These are phyloP conservation scores for Puccinia coronata DNA, from an alignment of 1,284 basidiomycete genomes.

Conservation along the genomic window DNA sequence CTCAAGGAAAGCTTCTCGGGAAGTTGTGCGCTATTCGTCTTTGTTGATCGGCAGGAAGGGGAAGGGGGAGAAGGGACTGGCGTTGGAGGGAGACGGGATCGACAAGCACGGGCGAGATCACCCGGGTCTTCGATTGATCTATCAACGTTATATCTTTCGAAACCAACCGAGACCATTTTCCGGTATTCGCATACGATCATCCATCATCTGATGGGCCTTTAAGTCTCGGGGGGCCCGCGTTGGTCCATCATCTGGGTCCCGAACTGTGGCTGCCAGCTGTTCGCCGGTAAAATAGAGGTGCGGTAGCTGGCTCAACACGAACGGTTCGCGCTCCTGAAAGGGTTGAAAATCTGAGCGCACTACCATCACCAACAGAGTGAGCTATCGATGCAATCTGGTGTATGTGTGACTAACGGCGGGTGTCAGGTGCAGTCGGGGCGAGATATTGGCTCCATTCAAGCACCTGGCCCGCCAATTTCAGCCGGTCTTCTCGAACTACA, in stretches of 20 bases:
- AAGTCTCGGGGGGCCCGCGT: conserved; percentile 26
- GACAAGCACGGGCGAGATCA: conserved; percentile 71
- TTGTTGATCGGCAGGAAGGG: neutral
- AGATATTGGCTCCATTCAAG: conserved; percentile 92
- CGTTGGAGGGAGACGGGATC: conserved; percentile 66
- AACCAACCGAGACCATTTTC: no score
- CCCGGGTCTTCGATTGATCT: conserved; percentile 62
- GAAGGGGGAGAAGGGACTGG: conserved; percentile 57
- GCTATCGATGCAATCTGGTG: neutral
- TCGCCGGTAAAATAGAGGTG: conserved; percentile 91
- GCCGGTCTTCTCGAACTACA: conserved; percentile 65
- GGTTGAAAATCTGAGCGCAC: conserved; percentile 80
- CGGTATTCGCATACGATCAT: no score
- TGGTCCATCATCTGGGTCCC: conserved; percentile 66
- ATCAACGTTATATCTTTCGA: no score
- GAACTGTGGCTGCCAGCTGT: conserved; percentile 80
- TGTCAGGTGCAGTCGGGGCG: conserved; percentile 96
- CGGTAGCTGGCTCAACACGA: conserved; percentile 79
- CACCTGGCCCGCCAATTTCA: conserved; percentile 75
- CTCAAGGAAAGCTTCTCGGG: conserved; percentile 31
- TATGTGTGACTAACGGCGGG: conserved; percentile 67
- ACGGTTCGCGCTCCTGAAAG: conserved; percentile 83
- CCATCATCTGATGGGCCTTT: neutral
- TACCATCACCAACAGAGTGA: neutral
- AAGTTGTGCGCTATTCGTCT: neutral